Base-by-base conservation (phyloP, 2,329 filamentous ascomycete genomes). In the Alternaria incomplexa region DNA sequence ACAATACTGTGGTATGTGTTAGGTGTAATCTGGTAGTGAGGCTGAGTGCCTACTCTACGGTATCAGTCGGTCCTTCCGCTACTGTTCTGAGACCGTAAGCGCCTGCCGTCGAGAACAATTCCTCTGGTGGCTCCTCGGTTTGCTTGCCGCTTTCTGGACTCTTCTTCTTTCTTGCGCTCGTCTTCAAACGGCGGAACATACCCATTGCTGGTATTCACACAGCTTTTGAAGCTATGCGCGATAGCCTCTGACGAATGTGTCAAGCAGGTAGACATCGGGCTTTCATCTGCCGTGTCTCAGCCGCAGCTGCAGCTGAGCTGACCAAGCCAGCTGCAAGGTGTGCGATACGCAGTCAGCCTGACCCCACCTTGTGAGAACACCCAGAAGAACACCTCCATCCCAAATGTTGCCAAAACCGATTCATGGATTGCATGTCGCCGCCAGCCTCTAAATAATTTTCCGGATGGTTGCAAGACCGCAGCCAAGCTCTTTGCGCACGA, bases 1-100 rank as follows among this genome's bases (percentile, higher is more conserved):
- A 40, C 32, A 4, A 40, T 17, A 17, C 32, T 17, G 0, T 0
- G 8, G 2, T 1, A 1, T 0, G 4, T 10, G 32, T 40, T 40
- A 17, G 15, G 8, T 40, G 32, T 10, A 5, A 1, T 40, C 4
- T 40, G 32, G 4, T 10, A 4, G 8, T 40, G 15, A 40, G 36
- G 36, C 36, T 40, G 15, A 15, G 15, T 15, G 15, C 36, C 8
- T 40, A 40, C 36, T 40, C 36, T 40, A 17, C 36, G 36, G 8
- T 17, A 5, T 40, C 36, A 40, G 36, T 40, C 32, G 13, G 15
- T 5, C 36, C 8, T 17, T 40, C 36, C 36, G 36, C 36, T 40
- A 40, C 36, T 0, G n/a, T 17, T 17, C 0, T 40, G n/a, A 40
- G 36, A 1, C 36, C 36, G 36, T 40, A 40, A 0, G 15, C 36